Evolutionary conservation across 805 yeast genomes (phyloP).

Genomic region (Pichia paraexigua): DNA sequence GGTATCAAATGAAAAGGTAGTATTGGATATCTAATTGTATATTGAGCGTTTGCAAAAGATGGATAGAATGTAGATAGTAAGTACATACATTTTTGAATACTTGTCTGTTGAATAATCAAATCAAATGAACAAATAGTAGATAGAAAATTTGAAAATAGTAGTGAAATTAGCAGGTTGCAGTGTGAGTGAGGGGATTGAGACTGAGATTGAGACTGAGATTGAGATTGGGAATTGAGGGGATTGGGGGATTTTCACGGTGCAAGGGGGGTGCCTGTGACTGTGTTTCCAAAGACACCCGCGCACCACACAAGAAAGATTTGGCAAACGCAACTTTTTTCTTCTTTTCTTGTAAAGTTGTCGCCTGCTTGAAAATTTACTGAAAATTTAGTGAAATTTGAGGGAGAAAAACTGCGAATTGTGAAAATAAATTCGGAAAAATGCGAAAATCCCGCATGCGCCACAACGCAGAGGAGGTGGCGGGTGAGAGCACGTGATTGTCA

Average conservation of each 20-base stretch:
- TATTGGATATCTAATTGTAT: no score
- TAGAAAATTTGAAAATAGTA: neutral
- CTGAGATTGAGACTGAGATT: neutral
- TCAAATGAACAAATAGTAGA: neutral
- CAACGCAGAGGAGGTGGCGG: neutral
- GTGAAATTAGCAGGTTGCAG: neutral
- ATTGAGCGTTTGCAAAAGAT: neutral
- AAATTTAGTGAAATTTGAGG: neutral
- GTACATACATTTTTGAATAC: constrained; percentile 13
- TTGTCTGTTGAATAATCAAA: constrained; percentile 1
- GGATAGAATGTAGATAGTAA: neutral
- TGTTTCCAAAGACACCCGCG: constrained; percentile 4
- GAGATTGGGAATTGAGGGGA: neutral
- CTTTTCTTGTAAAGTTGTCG: neutral
- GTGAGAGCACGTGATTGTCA: neutral
- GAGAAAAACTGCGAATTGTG: neutral
- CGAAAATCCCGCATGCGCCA: neutral
- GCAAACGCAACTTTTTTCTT: neutral
- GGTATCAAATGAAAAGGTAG: no score
- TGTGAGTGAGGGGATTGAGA: neutral
- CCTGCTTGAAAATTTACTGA: no score
- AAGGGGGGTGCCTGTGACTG: constrained; percentile 2
- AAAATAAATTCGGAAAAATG: no score
- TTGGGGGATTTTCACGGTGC: no score
- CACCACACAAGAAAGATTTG: constrained; percentile 7